phyloP scores from a whole-genome alignment of 306 rosid genomes.

The Fragaria vesca region DNA sequence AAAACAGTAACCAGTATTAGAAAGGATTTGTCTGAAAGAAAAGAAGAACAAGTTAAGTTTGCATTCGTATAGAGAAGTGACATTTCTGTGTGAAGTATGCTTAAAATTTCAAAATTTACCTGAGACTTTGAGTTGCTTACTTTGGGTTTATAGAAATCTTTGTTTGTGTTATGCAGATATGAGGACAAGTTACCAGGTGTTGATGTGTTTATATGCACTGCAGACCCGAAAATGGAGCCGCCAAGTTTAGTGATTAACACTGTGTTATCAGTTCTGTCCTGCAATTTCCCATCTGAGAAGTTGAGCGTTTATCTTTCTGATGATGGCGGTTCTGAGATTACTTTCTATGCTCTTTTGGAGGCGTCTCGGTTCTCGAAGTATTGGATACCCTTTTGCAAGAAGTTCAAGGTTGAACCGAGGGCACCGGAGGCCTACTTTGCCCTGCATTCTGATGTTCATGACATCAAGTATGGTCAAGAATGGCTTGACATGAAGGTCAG shows the following conservation, averaged over 20 bases:
- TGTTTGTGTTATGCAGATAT: slow-evolving; percentile 32
- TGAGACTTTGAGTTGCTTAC: background rate
- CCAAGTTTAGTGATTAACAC: slow-evolving; percentile 67
- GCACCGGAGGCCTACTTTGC: slow-evolving; percentile 59
- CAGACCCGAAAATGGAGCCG: slow-evolving; percentile 69
- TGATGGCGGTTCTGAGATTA: slow-evolving; percentile 64
- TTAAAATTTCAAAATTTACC: background rate
- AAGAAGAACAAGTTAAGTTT: background rate
- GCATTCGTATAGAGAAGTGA: background rate
- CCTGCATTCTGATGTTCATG: slow-evolving; percentile 12
- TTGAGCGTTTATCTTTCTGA: slow-evolving; percentile 62
- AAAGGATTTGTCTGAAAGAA: background rate
- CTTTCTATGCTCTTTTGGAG: slow-evolving; percentile 60
- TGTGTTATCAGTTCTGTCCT: slow-evolving; percentile 51
- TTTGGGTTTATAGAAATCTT: background rate
- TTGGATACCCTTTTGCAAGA: slow-evolving; percentile 66
- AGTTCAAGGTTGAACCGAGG: slow-evolving; percentile 50
- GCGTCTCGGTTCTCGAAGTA: slow-evolving; percentile 55
- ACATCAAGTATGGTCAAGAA: slow-evolving; percentile 17
- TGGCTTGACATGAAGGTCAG: slow-evolving; percentile 12
- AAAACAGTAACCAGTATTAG: background rate
- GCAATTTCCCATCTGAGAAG: slow-evolving; percentile 56
- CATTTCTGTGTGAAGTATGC: background rate
- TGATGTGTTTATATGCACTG: slow-evolving; percentile 74
- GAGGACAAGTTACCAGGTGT: slow-evolving; percentile 44